phyloP scores from a whole-genome alignment of 305 asterid genomes.

The Fraxinus velutina region DNA sequence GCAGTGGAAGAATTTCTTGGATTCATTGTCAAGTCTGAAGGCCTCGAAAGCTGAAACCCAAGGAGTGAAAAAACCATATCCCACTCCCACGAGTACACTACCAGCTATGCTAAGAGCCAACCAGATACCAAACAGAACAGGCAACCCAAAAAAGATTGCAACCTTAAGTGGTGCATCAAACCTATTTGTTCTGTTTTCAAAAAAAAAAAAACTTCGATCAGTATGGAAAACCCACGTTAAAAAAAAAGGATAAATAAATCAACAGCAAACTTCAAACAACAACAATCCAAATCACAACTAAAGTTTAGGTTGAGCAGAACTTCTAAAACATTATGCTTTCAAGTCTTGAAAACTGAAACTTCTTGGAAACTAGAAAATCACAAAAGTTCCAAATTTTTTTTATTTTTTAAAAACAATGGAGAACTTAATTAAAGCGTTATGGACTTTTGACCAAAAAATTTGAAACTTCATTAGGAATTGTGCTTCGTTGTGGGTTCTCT shows the following conservation, averaged over 20 bases:
- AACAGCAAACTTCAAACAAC: neutral
- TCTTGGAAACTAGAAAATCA: neutral
- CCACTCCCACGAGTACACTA: slow-evolving; percentile 77
- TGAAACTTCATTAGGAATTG: neutral
- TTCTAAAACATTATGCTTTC: neutral
- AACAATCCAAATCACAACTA: neutral
- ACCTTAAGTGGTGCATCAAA: slow-evolving; percentile 78
- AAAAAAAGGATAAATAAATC: neutral
- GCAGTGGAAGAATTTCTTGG: slow-evolving; percentile 62
- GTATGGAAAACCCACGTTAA: neutral
- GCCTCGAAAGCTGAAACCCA: slow-evolving; percentile 96
- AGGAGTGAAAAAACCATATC: slow-evolving; percentile 94
- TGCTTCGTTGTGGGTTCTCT: neutral
- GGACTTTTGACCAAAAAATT: neutral
- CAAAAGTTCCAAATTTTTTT: neutral
- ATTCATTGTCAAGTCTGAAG: slow-evolving; percentile 60
- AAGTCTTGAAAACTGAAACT: neutral
- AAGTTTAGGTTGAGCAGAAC: neutral
- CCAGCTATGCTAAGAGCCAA: slow-evolving; percentile 82
- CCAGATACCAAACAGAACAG: slow-evolving; percentile 78
- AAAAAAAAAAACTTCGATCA: neutral
- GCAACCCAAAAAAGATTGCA: slow-evolving; percentile 69
- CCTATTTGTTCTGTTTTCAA: slow-evolving; percentile 62
- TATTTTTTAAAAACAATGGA: neutral
- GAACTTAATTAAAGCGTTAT: neutral